phyloP scores from a whole-genome alignment of 345 rosid genomes.

The Camelina laxa region DNA sequence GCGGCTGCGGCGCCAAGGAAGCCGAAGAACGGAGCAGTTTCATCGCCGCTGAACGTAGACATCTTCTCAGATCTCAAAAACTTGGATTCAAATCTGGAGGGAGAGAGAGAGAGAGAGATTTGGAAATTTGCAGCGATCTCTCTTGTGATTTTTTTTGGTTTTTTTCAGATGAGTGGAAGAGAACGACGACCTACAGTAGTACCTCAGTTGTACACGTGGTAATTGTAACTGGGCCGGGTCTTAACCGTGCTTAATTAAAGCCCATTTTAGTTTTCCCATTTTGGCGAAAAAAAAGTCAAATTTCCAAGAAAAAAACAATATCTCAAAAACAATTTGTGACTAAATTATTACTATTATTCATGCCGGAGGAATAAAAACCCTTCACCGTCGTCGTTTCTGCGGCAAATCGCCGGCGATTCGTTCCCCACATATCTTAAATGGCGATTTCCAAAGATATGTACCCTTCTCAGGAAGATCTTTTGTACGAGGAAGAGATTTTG shows the following conservation, averaged over 20 bases:
- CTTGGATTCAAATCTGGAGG: slow-evolving; percentile 3
- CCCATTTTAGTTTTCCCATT: background rate
- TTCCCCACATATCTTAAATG: too few species aligned
- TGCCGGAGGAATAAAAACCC: too few species aligned
- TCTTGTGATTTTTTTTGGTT: background rate
- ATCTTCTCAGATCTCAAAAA: slow-evolving; percentile 45
- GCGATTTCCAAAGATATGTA: slow-evolving; percentile 75
- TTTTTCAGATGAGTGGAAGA: slow-evolving; percentile 24
- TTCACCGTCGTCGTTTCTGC: too few species aligned
- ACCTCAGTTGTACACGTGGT: background rate
- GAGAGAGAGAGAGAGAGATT: background rate
- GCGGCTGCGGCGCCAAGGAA: slow-evolving; percentile 87
- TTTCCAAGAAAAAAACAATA: too few species aligned
- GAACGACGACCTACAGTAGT: slow-evolving; percentile 3
- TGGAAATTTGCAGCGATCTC: slow-evolving; percentile 29
- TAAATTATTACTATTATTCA: too few species aligned
- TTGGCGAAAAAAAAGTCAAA: too few species aligned
- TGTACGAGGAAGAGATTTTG: slow-evolving; percentile 85
- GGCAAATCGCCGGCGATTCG: too few species aligned
- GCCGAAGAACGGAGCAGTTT: slow-evolving; percentile 81
- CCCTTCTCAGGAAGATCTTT: slow-evolving; percentile 83
- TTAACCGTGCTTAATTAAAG: background rate
- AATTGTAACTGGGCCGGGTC: background rate
- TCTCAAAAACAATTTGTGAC: too few species aligned
- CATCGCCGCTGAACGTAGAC: slow-evolving; percentile 74